Conservation (phyloP, 345 rosid species). For the Eucalyptus decipiens region DNA sequence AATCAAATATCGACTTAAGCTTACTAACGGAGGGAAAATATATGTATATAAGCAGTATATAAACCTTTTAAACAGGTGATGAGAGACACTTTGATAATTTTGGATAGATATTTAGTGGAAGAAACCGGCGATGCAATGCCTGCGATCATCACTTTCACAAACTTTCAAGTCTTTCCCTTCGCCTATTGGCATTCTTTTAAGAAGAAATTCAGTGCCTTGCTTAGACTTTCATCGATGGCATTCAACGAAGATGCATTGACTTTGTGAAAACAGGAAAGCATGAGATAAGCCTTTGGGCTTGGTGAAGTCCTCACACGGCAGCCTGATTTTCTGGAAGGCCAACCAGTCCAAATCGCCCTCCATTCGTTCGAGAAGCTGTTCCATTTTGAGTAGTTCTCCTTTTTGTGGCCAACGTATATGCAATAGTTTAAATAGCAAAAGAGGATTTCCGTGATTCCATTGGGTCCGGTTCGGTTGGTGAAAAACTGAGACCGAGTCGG, state of each 20-base stretch:
- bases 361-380: not conserved
- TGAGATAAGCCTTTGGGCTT: not conserved
- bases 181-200: not conserved
- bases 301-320: not conserved
- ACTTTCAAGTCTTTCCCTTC: not conserved
- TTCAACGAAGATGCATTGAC: not conserved
- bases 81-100: not conserved
- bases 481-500: not conserved
- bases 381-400: not conserved
- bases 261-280: not conserved
- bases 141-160: not conserved
- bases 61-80: not conserved
- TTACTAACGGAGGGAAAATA: not conserved
- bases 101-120: not conserved
- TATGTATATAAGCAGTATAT: not conserved
- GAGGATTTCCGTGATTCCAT: not conserved
- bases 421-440: not conserved
- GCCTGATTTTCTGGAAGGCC: not conserved
- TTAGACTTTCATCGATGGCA: not conserved
- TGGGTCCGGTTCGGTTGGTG: not conserved
- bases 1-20: too few relatives aligned
- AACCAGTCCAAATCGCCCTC: not conserved
- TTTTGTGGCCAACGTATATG: not conserved
- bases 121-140: not conserved
- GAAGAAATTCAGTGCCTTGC: not conserved